Conservation (phyloP, 1,284 basidiomycete genomes). For the Amylostereum areolatum region DNA sequence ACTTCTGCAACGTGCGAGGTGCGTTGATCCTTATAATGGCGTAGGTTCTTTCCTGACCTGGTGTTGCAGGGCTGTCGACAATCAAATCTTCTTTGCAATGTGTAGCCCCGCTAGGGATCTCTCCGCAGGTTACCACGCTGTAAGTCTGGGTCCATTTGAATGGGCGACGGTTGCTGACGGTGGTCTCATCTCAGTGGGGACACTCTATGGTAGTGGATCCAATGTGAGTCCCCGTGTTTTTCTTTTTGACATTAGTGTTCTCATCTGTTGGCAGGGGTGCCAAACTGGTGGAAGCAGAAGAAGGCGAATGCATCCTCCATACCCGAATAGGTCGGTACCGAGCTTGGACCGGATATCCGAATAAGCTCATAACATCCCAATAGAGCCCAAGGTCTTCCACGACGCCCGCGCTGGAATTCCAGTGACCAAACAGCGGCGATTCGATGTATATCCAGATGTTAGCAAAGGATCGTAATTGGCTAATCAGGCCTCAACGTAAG, state of each 20-base stretch:
- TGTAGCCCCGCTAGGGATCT: conserved; percentile 92
- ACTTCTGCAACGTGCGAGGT: conserved; percentile 84
- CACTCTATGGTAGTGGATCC: conserved; percentile 89
- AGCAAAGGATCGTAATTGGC: conserved; percentile 18
- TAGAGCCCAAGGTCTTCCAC: conserved; percentile 69
- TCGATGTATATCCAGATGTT: conserved; percentile 87
- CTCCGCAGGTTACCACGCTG: conserved; percentile 80
- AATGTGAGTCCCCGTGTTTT: conserved; percentile 46
- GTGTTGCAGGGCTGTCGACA: conserved; percentile 78
- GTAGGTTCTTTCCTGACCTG: background rate
- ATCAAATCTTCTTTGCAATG: conserved; percentile 93
- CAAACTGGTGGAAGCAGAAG: conserved; percentile 72
- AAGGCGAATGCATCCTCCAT: conserved; percentile 79
- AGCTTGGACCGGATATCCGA: background rate
- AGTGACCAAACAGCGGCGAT: conserved; percentile 83
- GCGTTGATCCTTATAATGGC: conserved; percentile 11
- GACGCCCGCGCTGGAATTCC: conserved; percentile 80
- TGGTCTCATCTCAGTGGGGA: conserved; percentile 61
- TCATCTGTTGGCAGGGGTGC: conserved; percentile 53
- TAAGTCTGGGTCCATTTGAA: conserved; percentile 31
- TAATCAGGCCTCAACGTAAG: too few relatives aligned
- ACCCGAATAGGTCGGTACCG: conserved; percentile 70
- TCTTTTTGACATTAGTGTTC: conserved; percentile 8
- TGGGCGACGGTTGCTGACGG: background rate
- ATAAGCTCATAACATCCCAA: conserved; percentile 7